Conservation (phyloP, 768 basidiomycete genomes). For the Russula brevipes region DNA sequence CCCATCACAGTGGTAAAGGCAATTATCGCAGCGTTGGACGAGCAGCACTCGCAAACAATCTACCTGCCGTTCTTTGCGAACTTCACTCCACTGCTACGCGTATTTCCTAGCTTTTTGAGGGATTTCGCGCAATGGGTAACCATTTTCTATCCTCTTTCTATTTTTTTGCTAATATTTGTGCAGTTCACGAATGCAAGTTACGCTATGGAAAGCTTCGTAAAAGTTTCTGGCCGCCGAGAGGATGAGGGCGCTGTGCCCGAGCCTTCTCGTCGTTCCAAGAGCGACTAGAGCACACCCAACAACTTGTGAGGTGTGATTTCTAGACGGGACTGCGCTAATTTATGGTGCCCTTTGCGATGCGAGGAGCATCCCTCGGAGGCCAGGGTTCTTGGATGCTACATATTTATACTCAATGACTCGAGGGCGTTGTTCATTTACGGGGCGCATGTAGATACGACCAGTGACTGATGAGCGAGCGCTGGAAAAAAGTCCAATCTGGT, state of each 20-base stretch:
- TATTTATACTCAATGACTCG: neutral
- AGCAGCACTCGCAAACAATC: conserved; percentile 67
- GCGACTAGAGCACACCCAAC: conserved; percentile 7
- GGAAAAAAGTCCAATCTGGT: neutral
- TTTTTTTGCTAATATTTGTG: neutral
- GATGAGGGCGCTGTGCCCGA: conserved; percentile 17
- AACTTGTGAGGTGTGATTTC: neutral
- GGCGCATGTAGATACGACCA: neutral
- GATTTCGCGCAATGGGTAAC: conserved; percentile 75
- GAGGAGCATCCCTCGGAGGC: neutral
- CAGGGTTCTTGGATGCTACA: neutral
- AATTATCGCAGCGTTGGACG: conserved; percentile 77
- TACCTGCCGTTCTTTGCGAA: conserved; percentile 69
- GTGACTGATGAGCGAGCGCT: neutral
- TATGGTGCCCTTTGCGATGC: neutral
- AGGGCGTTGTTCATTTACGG: neutral
- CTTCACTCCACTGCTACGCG: conserved; percentile 48
- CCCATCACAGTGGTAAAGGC: conserved; percentile 74
- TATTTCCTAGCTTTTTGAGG: conserved; percentile 65
- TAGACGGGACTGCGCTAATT: neutral
- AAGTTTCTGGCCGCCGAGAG: conserved; percentile 32
- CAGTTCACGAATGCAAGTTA: conserved; percentile 67
- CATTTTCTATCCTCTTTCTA: neutral
- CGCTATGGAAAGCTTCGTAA: conserved; percentile 63
- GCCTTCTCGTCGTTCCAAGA: conserved; percentile 10